Evolutionary conservation across 2,329 filamentous ascomycete genomes (phyloP).

Genomic region (Botrytis porri): DNA sequence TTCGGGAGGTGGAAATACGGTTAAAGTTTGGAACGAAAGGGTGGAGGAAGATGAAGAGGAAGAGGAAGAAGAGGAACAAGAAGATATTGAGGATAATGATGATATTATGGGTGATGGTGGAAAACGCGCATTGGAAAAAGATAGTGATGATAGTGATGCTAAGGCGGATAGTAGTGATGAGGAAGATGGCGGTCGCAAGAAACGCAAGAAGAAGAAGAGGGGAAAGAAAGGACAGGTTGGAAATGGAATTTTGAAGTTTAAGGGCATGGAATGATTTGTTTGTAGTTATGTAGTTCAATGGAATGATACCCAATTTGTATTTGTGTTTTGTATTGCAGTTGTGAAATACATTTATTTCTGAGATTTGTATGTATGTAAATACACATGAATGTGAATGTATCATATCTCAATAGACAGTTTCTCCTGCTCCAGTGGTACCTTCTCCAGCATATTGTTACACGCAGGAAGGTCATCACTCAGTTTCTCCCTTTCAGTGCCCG

Average conservation of each 20-base stretch:
- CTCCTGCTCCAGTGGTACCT: neutral
- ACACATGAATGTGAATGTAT: neutral
- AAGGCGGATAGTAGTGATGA: conserved; percentile 48
- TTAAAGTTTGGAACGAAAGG: conserved; percentile 88
- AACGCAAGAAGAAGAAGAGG: conserved; percentile 37
- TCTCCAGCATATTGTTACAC: too few species aligned
- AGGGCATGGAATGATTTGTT: conserved; percentile 33
- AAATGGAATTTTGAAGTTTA: conserved; percentile 37
- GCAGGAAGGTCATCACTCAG: too few species aligned
- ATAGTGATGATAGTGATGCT: conserved; percentile 33
- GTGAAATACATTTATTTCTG: neutral
- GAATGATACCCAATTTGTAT: conserved; percentile 13
- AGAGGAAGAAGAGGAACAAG: conserved; percentile 48
- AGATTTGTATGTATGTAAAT: neutral
- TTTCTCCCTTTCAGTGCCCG: too few species aligned
- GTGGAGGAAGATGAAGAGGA: conserved; percentile 49
- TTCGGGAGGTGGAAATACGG: conserved; percentile 76
- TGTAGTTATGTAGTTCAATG: neutral
- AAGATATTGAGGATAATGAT: conserved; percentile 39
- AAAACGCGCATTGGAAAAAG: conserved; percentile 34
- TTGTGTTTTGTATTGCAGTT: neutral
- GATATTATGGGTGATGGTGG: conserved; percentile 41
- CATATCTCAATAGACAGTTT: neutral
- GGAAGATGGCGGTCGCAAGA: conserved; percentile 29
- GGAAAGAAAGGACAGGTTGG: conserved; percentile 36